Evolutionary conservation across 108 stramenopile species (phyloP).

Genomic region (Halocafeteria seosinensis): DNA sequence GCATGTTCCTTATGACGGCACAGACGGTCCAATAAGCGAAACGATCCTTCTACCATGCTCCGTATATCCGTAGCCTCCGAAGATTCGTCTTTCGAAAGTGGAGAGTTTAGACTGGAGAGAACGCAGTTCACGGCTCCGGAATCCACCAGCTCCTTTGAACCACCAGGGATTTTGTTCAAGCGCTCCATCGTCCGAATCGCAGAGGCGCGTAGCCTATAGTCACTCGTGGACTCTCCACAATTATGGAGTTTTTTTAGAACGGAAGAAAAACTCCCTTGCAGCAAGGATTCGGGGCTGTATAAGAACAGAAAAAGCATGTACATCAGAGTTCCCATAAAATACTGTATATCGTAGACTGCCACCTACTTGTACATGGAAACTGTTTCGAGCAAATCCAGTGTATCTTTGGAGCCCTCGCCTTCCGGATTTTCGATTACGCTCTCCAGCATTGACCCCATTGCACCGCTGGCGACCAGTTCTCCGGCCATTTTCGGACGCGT

Average conservation of each 20-base stretch:
- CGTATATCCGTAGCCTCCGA: neutral
- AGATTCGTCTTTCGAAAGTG: neutral
- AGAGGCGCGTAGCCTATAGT: no score
- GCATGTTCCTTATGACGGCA: neutral
- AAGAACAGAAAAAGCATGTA: no score
- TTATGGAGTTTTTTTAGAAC: no score
- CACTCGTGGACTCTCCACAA: no score
- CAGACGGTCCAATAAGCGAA: slow-evolving; percentile 12
- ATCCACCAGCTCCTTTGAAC: slow-evolving; percentile 6
- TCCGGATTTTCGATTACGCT: neutral
- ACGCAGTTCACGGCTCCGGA: neutral
- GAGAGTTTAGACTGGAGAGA: neutral
- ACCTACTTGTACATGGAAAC: no score
- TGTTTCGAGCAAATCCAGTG: slow-evolving; percentile 1
- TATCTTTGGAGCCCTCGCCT: neutral
- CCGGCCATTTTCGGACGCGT: neutral
- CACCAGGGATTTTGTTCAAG: slow-evolving; percentile 4
- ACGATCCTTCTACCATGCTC: slow-evolving; percentile 7
- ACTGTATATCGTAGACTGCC: no score
- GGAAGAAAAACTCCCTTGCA: slow-evolving; percentile 1
- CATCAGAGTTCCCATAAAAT: no score
- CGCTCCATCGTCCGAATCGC: slow-evolving; percentile 6
- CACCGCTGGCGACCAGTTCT: neutral
- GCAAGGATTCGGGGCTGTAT: slow-evolving; percentile 5
- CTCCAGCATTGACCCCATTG: slow-evolving; percentile 5